phyloP scores from a whole-genome alignment of 2,329 filamentous ascomycete species.

The Fusarium foetens region DNA sequence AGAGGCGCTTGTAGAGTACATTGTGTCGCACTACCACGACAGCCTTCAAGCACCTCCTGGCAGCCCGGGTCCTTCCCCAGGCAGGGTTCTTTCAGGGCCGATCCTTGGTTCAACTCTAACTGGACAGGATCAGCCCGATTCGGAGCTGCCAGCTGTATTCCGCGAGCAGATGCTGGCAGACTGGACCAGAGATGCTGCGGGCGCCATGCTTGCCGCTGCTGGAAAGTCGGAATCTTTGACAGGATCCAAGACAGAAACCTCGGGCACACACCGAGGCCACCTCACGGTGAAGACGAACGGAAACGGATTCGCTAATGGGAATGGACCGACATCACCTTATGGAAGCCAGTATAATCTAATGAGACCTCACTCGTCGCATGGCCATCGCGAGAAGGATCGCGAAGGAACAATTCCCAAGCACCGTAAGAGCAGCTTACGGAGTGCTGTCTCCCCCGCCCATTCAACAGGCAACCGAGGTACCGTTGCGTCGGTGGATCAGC shows the following conservation, averaged over 20 bases:
- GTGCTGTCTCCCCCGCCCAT: constrained; percentile 58
- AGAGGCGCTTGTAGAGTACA: constrained; percentile 75
- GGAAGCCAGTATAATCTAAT: constrained; percentile 61
- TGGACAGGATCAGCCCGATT: constrained; percentile 53
- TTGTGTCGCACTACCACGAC: constrained; percentile 76
- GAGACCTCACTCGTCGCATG: constrained; percentile 59
- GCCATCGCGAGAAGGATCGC: constrained; percentile 48
- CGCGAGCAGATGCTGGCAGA: constrained; percentile 80
- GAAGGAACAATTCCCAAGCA: constrained; percentile 53
- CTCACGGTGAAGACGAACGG: constrained; percentile 64
- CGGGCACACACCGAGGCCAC: constrained; percentile 61
- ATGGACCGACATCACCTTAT: constrained; percentile 57
- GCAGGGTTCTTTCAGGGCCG: constrained; percentile 70
- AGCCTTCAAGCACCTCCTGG: constrained; percentile 70
- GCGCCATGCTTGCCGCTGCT: constrained; percentile 74
- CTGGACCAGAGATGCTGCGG: constrained; percentile 81
- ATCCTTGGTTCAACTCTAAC: constrained; percentile 63
- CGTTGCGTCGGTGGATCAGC: constrained; percentile 70
- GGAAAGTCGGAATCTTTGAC: constrained; percentile 79
- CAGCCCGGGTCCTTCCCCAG: constrained; percentile 77
- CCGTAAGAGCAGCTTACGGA: constrained; percentile 66
- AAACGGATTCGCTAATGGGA: constrained; percentile 45
- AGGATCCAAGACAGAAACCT: constrained; percentile 76
- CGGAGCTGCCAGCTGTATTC: constrained; percentile 72
- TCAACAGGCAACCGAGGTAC: constrained; percentile 59